Evolutionary conservation across 148 eudicot genomes (phyloP), one percentile per base, ranked within the genome.

Genomic region (Amaranthus palmeri): DNA sequence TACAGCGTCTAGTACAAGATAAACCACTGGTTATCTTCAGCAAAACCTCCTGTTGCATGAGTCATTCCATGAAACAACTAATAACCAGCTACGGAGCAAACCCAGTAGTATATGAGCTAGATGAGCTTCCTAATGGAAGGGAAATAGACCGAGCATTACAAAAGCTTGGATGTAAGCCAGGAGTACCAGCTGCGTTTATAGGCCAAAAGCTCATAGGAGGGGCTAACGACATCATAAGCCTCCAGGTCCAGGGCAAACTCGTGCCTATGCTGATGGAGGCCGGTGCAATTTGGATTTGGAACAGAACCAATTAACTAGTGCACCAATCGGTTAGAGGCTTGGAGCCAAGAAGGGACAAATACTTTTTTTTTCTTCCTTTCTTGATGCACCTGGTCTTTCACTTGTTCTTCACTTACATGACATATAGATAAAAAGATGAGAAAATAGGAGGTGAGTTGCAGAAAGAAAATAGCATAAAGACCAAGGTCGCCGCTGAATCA

Each of bases 181-280:
- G 77, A 44, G 79, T 78, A 42, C 83, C 83, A 61, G 85, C 85
- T 45, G 81, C 77, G 52, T 83, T 79, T 62, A 83, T 83, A 54
- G 85, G 85, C 47, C 82, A 77, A 47, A 80, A 79, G 79, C 73
- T 79, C 25, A 72, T 83, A 43, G 85, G 85, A 8, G 85, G 85
- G 41, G 82, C 85, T 51, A 76, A 83, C 48, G 81, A 80, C 57
- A 73, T 83, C 64, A 74, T 83, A 61, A 83, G 85, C 76, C 83
- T 79, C 62, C 85, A 83, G 65, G 83, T 83, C 54, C 74, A 77
- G 63, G 73, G 83, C 48, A 70, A 76, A 57, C 74, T 80, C 42
- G 79, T 80, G 65, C 82, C 82, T 18, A 76, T 76, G 76, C 71
- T 80, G 56, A 80, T 75, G 79, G 79, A 76, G 11, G 82, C 79